These are phyloP conservation scores for Pythium sukuiense DNA, from an alignment of 352 stramenopile species.

Conservation along the genomic window DNA sequence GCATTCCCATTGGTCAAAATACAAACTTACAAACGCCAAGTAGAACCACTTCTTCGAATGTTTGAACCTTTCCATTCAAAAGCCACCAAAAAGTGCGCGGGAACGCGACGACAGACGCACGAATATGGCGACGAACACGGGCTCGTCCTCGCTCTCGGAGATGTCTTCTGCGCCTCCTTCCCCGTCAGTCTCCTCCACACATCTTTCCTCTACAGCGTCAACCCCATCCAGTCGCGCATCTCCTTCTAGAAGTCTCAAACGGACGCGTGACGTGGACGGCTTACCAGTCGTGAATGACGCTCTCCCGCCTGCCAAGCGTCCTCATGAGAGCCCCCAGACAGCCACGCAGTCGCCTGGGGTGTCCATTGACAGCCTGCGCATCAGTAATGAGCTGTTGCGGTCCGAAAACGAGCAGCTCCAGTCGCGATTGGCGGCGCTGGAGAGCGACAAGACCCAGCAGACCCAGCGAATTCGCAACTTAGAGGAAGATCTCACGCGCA, in stretches of 20 bases:
- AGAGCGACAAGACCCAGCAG: conserved; percentile 19
- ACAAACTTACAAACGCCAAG: too few species aligned
- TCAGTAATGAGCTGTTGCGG: conserved; percentile 41
- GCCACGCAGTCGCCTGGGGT: not conserved
- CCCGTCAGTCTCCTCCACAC: not conserved
- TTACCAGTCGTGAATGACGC: not conserved
- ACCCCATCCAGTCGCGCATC: not conserved
- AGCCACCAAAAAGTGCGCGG: too few species aligned
- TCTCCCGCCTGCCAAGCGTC: conserved; percentile 5
- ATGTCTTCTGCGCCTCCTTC: not conserved
- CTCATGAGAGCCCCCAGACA: not conserved
- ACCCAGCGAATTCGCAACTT: conserved; percentile 34
- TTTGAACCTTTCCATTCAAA: too few species aligned
- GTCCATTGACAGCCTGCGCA: conserved; percentile 33
- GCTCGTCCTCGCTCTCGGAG: not conserved
- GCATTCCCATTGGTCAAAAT: too few species aligned
- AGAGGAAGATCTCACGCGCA: conserved; percentile 40
- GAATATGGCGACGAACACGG: too few species aligned
- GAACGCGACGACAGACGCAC: too few species aligned
- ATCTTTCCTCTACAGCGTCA: not conserved
- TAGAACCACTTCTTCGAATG: too few species aligned
- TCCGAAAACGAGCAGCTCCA: conserved; percentile 41
- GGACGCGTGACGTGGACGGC: conserved; percentile 1
- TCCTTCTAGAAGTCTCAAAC: conserved; percentile 18
- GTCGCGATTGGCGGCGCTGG: conserved; percentile 15